These are phyloP conservation scores for Backusella australiensis DNA, from an alignment of 192 early-diverging fungal genomes.

Conservation along the genomic window DNA sequence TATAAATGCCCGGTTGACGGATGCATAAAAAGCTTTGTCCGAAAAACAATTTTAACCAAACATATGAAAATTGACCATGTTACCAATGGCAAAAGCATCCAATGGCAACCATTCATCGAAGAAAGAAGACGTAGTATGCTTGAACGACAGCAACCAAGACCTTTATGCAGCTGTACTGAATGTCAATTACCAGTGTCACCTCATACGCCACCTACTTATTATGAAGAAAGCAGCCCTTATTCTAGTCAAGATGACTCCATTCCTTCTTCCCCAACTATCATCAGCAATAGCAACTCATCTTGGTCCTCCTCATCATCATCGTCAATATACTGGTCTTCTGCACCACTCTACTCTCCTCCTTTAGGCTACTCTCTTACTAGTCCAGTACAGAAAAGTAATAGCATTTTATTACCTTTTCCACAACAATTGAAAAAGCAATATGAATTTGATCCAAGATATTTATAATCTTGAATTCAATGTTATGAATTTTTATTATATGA, in stretches of 20 bases:
- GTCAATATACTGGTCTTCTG: background rate
- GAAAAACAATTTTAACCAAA: constrained; percentile 46
- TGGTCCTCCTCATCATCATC: background rate
- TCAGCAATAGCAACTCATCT: background rate
- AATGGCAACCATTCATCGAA: constrained; percentile 37
- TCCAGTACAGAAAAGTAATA: background rate
- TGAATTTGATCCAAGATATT: background rate
- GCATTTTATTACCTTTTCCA: background rate
- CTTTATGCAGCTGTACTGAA: background rate
- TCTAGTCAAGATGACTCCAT: constrained; percentile 13
- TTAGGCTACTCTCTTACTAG: background rate
- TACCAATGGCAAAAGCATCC: constrained; percentile 3
- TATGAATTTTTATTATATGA: background rate
- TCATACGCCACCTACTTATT: background rate
- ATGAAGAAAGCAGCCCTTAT: constrained; percentile 3
- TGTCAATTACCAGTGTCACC: background rate
- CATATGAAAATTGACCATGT: constrained; percentile 31
- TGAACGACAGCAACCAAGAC: constrained; percentile 14
- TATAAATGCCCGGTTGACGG: constrained; percentile 50
- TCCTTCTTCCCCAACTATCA: constrained; percentile 22
- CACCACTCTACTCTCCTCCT: background rate
- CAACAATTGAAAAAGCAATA: background rate
- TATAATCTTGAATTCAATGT: background rate
- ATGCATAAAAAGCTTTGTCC: constrained; percentile 43
- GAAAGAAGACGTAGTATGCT: constrained; percentile 20